Evolutionary conservation across 495 filamentous ascomycete species (phyloP).

Genomic region (Neurospora terricola): DNA sequence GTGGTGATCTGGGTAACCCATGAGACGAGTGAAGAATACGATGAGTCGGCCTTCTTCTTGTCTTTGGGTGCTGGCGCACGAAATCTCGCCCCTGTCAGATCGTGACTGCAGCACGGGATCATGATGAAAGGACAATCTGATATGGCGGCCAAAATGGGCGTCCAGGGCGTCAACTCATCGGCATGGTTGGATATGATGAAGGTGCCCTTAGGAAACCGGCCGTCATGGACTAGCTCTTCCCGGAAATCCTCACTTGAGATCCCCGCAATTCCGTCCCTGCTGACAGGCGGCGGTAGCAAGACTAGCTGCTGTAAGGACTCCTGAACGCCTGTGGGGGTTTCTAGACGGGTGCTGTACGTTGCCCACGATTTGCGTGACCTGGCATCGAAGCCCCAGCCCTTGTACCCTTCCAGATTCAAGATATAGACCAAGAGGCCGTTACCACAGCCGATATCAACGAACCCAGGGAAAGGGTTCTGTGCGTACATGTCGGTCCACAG

Average conservation of each 20-base stretch:
- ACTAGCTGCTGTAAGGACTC: conserved; percentile 56
- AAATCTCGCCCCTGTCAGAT: conserved; percentile 63
- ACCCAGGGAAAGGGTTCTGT: conserved; percentile 59
- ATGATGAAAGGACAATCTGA: conserved; percentile 72
- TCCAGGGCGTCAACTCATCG: conserved; percentile 93
- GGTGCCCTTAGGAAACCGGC: conserved; percentile 60
- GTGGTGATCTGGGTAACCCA: conserved; percentile 58
- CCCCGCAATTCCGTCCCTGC: conserved; percentile 6
- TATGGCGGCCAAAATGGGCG: conserved; percentile 72
- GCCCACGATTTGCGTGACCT: conserved; percentile 73
- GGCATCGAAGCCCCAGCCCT: conserved; percentile 87
- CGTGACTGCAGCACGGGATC: conserved; percentile 91
- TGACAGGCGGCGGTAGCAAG: conserved; percentile 54
- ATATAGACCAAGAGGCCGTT: conserved; percentile 90
- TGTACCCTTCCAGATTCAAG: conserved; percentile 70
- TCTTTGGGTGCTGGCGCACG: conserved; percentile 55
- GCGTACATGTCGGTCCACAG: conserved; percentile 83
- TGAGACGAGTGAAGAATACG: conserved; percentile 64
- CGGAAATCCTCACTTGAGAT: conserved; percentile 15
- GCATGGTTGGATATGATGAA: conserved; percentile 97
- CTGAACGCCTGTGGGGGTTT: conserved; percentile 25
- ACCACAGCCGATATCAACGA: conserved; percentile 92
- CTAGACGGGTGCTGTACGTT: conserved; percentile 40
- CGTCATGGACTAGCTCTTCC: conserved; percentile 48
- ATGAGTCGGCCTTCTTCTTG: conserved; percentile 39